These are phyloP conservation scores for Symbiodinium natans DNA, from an alignment of 73 alveolate genomes.

Conservation along the genomic window DNA sequence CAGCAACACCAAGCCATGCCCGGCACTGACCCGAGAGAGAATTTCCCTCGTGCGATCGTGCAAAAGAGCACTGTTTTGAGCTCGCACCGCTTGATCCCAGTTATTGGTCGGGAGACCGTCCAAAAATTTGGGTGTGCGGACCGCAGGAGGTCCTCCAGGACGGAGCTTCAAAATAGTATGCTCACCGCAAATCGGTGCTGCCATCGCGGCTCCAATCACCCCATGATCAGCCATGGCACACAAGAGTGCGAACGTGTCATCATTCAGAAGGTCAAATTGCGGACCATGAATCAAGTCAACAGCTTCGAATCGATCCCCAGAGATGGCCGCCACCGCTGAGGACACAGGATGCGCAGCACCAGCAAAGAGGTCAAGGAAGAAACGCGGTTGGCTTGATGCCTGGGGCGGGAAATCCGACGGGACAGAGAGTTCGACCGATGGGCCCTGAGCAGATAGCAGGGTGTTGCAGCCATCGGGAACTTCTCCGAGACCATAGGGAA, in stretches of 20 bases:
- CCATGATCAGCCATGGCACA: not conserved
- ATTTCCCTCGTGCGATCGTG: not conserved
- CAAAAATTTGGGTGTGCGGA: not conserved
- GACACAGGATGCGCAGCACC: not conserved
- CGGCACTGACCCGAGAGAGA: not conserved
- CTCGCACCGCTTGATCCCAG: not conserved
- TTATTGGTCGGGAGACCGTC: not conserved
- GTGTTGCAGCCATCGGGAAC: too few species aligned
- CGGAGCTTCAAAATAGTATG: not conserved
- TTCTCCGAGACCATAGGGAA: too few species aligned
- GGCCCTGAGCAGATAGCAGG: too few species aligned
- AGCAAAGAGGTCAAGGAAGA: not conserved
- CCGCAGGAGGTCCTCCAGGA: not conserved
- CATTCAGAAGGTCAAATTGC: not conserved
- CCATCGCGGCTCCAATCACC: not conserved
- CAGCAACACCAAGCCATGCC: not conserved
- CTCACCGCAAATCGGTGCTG: not conserved
- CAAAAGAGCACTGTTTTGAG: not conserved
- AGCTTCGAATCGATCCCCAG: too few species aligned
- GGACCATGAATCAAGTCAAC: too few species aligned
- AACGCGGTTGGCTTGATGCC: not conserved
- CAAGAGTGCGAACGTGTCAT: not conserved
- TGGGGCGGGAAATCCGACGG: too few species aligned
- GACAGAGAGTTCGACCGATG: too few species aligned
- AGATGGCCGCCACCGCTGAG: too few species aligned